A percentile compares a stretch with the other conserved stretches of the same genome.
phyloP scores from a whole-genome alignment of 306 rosid genomes.

The Pyrus communis region DNA sequence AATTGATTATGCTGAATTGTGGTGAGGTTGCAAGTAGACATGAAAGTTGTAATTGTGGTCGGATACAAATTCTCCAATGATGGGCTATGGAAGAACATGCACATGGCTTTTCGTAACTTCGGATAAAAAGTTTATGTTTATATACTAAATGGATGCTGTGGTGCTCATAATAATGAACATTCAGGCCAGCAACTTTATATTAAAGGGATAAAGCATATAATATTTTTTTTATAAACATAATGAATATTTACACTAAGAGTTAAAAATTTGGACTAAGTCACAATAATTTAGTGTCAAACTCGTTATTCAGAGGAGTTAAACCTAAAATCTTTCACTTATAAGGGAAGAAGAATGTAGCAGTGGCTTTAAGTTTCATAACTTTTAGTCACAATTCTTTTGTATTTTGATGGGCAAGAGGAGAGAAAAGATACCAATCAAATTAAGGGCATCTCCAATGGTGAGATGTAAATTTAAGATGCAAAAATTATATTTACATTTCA shows the following conservation, averaged over 20 bases:
- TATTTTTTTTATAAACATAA: too few relatives aligned
- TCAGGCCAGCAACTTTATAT: constrained; percentile 16
- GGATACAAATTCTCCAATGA: not conserved
- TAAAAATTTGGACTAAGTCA: not conserved
- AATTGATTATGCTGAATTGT: too few relatives aligned
- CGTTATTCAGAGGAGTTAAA: too few relatives aligned
- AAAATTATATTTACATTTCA: too few relatives aligned
- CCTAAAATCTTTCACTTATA: not conserved
- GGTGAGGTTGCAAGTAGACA: not conserved
- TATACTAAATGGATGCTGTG: constrained; percentile 7
- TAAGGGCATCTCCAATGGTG: too few relatives aligned
- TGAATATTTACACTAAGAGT: too few relatives aligned
- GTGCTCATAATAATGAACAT: constrained; percentile 22
- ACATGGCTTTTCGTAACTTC: constrained; percentile 30
- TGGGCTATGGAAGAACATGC: constrained; percentile 29
- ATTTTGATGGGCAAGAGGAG: not conserved
- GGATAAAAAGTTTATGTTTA: not conserved
- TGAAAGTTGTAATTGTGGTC: not conserved
- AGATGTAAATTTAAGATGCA: too few relatives aligned
- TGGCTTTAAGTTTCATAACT: too few relatives aligned
- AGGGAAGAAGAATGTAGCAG: not conserved
- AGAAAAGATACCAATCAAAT: not conserved
- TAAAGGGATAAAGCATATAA: constrained; percentile 3
- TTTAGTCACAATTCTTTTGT: not conserved
- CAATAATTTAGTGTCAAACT: too few relatives aligned